phyloP scores from a whole-genome alignment of 805 yeast species.

The Ogataea pilisensis region DNA sequence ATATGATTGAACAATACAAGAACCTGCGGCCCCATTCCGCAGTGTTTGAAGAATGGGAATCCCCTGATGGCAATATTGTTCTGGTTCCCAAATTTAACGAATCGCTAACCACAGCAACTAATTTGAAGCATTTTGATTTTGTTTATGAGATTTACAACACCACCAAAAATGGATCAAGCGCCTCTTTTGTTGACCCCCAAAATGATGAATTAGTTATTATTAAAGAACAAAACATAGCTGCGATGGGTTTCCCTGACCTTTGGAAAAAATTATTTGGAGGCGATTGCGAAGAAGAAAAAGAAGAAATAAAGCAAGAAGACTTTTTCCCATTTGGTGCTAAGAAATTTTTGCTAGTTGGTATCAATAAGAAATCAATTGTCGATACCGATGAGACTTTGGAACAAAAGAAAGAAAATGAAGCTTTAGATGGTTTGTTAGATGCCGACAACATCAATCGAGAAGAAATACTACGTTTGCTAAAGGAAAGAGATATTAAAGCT shows the following conservation, averaged over 20 bases:
- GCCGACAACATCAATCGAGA: too few relatives aligned
- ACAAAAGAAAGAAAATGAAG: neutral
- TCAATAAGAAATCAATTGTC: constrained; percentile 13
- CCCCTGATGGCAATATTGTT: constrained; percentile 22
- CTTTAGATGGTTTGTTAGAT: neutral
- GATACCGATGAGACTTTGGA: neutral
- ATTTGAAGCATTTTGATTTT: neutral
- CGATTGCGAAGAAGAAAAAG: constrained; percentile 10
- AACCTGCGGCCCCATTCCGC: constrained; percentile 11
- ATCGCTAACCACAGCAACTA: neutral
- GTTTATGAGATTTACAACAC: constrained; percentile 13
- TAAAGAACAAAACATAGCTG: constrained; percentile 24
- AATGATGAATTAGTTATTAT: constrained; percentile 10
- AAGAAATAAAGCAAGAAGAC: constrained; percentile 7
- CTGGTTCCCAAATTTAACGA: constrained; percentile 19
- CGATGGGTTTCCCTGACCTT: constrained; percentile 27
- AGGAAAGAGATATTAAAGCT: constrained; percentile 5
- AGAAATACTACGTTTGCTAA: too few relatives aligned
- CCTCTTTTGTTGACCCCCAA: neutral
- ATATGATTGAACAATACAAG: constrained; percentile 19
- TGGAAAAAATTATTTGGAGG: constrained; percentile 19
- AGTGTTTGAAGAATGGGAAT: constrained; percentile 24
- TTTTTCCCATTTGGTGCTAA: constrained; percentile 26
- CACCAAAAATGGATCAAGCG: neutral
- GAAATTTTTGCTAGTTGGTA: constrained; percentile 24